Evolutionary conservation across 2,329 filamentous ascomycete species (phyloP).

Genomic region (Xylariaceae sp.): DNA sequence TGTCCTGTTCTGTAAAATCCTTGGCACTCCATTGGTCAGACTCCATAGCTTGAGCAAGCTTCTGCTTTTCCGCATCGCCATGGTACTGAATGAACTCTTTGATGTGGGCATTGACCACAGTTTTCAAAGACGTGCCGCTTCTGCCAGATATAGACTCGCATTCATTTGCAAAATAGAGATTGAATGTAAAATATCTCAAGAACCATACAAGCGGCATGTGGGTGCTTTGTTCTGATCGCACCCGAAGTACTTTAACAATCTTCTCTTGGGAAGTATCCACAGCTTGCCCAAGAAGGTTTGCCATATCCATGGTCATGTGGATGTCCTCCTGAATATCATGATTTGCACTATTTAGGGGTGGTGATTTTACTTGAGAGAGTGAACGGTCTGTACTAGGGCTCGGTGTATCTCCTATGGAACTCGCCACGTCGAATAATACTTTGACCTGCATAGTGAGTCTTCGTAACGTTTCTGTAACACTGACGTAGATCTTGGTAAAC

Average conservation of each 20-base stretch:
- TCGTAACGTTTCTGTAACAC: constrained; percentile 84
- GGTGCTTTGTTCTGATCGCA: constrained; percentile 75
- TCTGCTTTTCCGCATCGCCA: constrained; percentile 74
- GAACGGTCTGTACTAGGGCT: constrained; percentile 49
- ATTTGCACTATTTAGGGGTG: constrained; percentile 56
- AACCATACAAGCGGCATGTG: constrained; percentile 72
- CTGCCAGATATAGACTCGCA: constrained; percentile 84
- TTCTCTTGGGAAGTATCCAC: constrained; percentile 82
- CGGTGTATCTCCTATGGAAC: constrained; percentile 62
- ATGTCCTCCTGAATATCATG: constrained; percentile 71
- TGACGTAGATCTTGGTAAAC: constrained; percentile 81
- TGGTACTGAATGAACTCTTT: constrained; percentile 77
- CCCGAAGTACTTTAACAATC: constrained; percentile 76
- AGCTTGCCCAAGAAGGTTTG: constrained; percentile 77
- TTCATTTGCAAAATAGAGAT: constrained; percentile 83
- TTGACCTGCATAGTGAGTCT: constrained; percentile 91
- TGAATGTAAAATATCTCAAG: constrained; percentile 81
- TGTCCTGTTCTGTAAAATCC: constrained; percentile 72
- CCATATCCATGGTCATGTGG: constrained; percentile 77
- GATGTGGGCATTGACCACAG: constrained; percentile 80
- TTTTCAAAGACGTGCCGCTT: constrained; percentile 77
- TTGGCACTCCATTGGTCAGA: constrained; percentile 80
- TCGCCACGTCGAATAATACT: constrained; percentile 91
- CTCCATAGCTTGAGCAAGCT: constrained; percentile 77
- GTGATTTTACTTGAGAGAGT: constrained; percentile 54